Base-by-base conservation (phyloP, 2,329 filamentous ascomycete species). In the Xylaria digitata region DNA sequence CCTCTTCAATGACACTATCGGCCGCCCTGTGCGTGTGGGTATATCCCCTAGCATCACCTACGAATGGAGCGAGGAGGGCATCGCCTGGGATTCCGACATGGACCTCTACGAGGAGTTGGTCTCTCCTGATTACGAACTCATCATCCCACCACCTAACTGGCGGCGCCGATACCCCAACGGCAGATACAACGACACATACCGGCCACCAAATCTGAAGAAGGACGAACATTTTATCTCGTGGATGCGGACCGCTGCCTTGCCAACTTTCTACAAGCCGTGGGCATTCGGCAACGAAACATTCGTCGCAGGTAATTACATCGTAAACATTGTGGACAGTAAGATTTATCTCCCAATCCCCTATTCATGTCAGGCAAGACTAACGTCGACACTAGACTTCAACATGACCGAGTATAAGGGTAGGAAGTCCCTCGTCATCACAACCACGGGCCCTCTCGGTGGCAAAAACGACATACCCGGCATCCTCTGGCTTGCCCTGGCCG, bases 211-310 rank as follows among this genome's bases (percentile, higher is more conserved):
- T 73, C 79, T 98, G 19, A 85, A 90, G 69, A 81, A 88, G 0
- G 90, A 93, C 81, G 92, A 97, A 78, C 89, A 89, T 49, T 97
- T 99, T 79, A 94, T 97, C 81, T 94, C 98, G 23, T 99, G 96
- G 96, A 99, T 99, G 96, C 90, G 96, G 74, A 97, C 96, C 1
- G 96, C 96, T 26, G 96, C 95, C 65, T 82, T 98, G 74, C 96
- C 96, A 0, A 91, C 91, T 5, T 99, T 99, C 78, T 97, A 92
- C 86, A 99, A 99, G 82, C 84, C 99, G 53, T 93, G 93, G 52
- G 87, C 91, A 79, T 87, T 94, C 66, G 97, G 97, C 76, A 91
- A 84, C 83, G 0, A 82, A 85, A 78, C 82, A 0, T 91, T 99
- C 91, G 75, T 77, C 40, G 76, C 82, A 17, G 96, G 95, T 32